A percentile compares a stretch with the other conserved stretches of the same genome.
Evolutionary conservation across 2,329 filamentous ascomycete genomes (phyloP).

Genomic region (Ilyonectria destructans): DNA sequence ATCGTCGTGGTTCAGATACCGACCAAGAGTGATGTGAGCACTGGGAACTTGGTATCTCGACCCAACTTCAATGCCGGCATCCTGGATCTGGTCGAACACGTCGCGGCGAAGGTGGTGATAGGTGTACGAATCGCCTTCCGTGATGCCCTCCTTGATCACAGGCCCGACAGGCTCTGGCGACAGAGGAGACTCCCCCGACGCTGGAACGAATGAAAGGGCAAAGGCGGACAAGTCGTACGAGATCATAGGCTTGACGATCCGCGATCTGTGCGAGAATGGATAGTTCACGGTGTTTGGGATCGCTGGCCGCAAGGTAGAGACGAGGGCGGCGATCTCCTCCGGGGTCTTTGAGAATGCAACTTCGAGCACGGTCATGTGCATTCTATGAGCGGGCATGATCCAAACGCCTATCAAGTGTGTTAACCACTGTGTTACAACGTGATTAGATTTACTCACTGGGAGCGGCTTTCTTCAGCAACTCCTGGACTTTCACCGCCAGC

Average conservation of each 20-base stretch:
- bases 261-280: slow-evolving; percentile 77
- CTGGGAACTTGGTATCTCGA: slow-evolving; percentile 91
- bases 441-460: slow-evolving; percentile 74
- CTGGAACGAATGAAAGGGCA: slow-evolving; percentile 90
- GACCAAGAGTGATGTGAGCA: slow-evolving; percentile 89
- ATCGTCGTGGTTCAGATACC: slow-evolving; percentile 82
- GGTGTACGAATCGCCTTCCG: slow-evolving; percentile 78
- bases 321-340: slow-evolving; percentile 76
- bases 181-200: slow-evolving; percentile 71
- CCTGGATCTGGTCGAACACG: slow-evolving; percentile 75
- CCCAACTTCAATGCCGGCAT: slow-evolving; percentile 78
- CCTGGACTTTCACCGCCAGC: slow-evolving; percentile 80
- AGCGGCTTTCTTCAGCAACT: slow-evolving; percentile 73
- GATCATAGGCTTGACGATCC: slow-evolving; percentile 86
- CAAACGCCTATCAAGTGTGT: slow-evolving; percentile 75
- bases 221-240: slow-evolving; percentile 90
- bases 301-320: slow-evolving; percentile 70
- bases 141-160: slow-evolving; percentile 53
- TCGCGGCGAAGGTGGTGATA: slow-evolving; percentile 94
- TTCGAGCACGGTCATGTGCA: slow-evolving; percentile 91
- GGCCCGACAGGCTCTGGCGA: slow-evolving; percentile 59
- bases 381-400: slow-evolving; percentile 84
- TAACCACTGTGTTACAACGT: not conserved
- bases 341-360: slow-evolving; percentile 84
- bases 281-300: slow-evolving; percentile 77